Evolutionary conservation across 805 yeast species (phyloP), one percentile per base, ranked within the genome.

Genomic region (Teunomyces tritomae): DNA sequence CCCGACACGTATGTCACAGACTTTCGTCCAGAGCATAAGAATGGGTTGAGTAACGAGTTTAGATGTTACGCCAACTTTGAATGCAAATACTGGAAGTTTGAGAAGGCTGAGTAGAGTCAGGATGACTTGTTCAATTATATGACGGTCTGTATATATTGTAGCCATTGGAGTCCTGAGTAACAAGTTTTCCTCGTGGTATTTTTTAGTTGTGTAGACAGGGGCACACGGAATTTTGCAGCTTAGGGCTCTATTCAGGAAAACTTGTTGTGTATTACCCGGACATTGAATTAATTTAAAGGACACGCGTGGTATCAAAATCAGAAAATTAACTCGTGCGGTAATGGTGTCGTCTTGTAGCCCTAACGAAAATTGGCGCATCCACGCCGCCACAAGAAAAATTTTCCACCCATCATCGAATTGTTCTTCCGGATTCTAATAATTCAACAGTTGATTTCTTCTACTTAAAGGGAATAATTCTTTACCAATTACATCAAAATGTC

Each of bases 41-140:
- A 87, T 57, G 96, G 96, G 0, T 73, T 90, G 50, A 84, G 91
- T 59, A 90, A 90, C 61, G 97, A 90, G 65, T 90, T 88, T 65
- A 73, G 87, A 57, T 89, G 96, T 57, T 90, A 88, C 60, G 89
- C 96, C 1, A 77, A 82, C 32, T 88, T 79, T 56, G 94, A 86
- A 61, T 80, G 94, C 49, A 57, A 64, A 2, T 63, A 74, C 46
- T 89, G 96, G 96, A 77, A 71, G 49, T 85, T 77, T 30, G 44
- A 39, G n/a, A 26, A 33, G 20, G 3, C 14, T 13, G 26, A 11
- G 8, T 24, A 24, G 26, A 8, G 8, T 6, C 16, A 13, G 5
- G 6, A 20, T 20, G 5, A 4, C 5, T 20, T 20, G 32, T 29
- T 29, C 32, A 29, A 29, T n/a, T 29, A 32, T 32, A 13, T 17